Evolutionary conservation across 352 stramenopile species (phyloP), one percentile per base, ranked within the genome.

Genomic region (Pythium monospermum): DNA sequence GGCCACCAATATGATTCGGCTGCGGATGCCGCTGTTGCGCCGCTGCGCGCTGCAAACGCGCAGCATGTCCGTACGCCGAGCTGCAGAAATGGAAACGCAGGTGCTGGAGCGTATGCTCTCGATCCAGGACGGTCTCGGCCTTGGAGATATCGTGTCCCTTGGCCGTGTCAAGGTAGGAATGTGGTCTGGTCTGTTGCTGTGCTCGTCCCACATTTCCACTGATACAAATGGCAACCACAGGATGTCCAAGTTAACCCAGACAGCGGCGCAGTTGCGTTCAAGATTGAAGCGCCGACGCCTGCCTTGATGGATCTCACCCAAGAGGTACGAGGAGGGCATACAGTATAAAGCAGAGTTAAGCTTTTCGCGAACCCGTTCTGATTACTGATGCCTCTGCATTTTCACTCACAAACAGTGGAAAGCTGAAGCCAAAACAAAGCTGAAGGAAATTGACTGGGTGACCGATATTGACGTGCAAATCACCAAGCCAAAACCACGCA

Each of bases 371-470:
- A 23, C 19, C 10, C 19, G 26, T 39, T 47, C 33, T 35, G 15
- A 10, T 13, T 25, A 18, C 26, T 32, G 11, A 41, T 2, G 5
- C 10, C 8, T 30, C 44, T 4, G 44, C 15, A 27, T 2, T 39
- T 28, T 21, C 4, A 21, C 23, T 26, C 21, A 36, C 31, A 26
- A 6, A 42, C 53, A 95, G 82, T 95, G 84, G 84, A 68, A 85
- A 36, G 56, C 59, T 6, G 68, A 87, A 23, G 82, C 83, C 0
- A 68, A 73, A 18, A 11, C 47, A 23, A 73, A 62, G 8, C 56
- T 96, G 32, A 62, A 66, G 6, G 35, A 57, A 15, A 65, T 96
- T 15, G 66, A 85, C 16, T 96, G 86, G 86, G 83, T 95, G 12
- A 74, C 76, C 19, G 23, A 52, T n/a, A 64, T 83, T 28, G 51